A percentile compares a stretch with the other conserved stretches of the same genome.
These are phyloP conservation scores for Fusarium vanettenii DNA, from an alignment of 2,329 filamentous ascomycete genomes.

Conservation along the genomic window DNA sequence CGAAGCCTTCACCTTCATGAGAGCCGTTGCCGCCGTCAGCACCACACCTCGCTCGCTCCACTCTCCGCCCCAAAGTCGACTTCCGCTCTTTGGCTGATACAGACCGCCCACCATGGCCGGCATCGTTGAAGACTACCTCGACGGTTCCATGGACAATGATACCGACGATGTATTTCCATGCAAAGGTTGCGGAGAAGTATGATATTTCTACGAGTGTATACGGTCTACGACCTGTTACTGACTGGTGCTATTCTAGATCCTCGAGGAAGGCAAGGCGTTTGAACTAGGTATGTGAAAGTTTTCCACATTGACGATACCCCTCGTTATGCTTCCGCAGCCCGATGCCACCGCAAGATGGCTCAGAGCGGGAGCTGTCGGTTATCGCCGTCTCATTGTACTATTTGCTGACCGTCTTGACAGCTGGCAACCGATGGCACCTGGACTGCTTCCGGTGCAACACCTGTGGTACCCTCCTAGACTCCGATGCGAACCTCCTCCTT, in stretches of 20 bases:
- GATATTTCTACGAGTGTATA: slow-evolving; percentile 33
- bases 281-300: slow-evolving; percentile 80
- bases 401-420: slow-evolving; percentile 60
- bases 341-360: slow-evolving; percentile 8
- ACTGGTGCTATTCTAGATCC: slow-evolving; percentile 69
- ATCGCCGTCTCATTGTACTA: slow-evolving; percentile 2
- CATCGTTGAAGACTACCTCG: slow-evolving; percentile 70
- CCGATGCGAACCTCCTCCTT: slow-evolving; percentile 95
- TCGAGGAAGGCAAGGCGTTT: slow-evolving; percentile 98
- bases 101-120: slow-evolving; percentile 55
- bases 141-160: slow-evolving; percentile 78
- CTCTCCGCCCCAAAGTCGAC: slow-evolving; percentile 17
- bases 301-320: background rate
- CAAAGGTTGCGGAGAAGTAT: slow-evolving; percentile 92
- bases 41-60: slow-evolving; percentile 22
- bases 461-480: slow-evolving; percentile 95
- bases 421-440: slow-evolving; percentile 97
- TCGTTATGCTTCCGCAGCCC: background rate
- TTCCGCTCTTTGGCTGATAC: slow-evolving; percentile 12
- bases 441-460: slow-evolving; percentile 99
- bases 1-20: slow-evolving; percentile 36
- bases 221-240: slow-evolving; percentile 20
- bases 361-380: slow-evolving; percentile 25
- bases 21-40: slow-evolving; percentile 20
- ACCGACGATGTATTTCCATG: slow-evolving; percentile 88